These are phyloP conservation scores for Monilinia fructigena DNA, from an alignment of 2,329 filamentous ascomycete genomes.

Conservation along the genomic window DNA sequence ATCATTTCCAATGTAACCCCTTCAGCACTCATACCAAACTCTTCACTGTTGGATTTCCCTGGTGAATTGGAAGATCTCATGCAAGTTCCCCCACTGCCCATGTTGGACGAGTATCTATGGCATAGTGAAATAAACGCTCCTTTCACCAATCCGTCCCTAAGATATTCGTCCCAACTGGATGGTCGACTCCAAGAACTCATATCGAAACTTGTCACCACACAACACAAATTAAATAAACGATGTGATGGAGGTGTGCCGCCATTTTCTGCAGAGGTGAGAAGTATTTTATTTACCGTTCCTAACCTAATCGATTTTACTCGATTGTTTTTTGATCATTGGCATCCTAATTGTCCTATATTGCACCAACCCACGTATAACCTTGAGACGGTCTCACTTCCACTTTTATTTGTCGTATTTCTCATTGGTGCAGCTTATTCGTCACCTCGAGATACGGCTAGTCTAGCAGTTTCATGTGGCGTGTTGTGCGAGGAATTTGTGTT, in stretches of 20 bases:
- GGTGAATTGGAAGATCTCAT: not conserved
- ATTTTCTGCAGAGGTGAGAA: not conserved
- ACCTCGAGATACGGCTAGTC: slow-evolving; percentile 20
- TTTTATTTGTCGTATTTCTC: slow-evolving; percentile 24
- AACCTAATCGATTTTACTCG: slow-evolving; percentile 44
- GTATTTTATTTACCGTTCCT: slow-evolving; percentile 38
- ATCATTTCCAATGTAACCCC: not conserved
- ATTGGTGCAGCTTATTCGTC: slow-evolving; percentile 23
- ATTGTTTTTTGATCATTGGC: slow-evolving; percentile 31
- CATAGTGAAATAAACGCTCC: not conserved
- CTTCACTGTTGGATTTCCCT: not conserved
- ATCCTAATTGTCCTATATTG: slow-evolving; percentile 23
- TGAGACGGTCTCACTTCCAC: slow-evolving; percentile 20
- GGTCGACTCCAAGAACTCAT: slow-evolving; percentile 7
- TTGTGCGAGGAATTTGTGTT: slow-evolving; percentile 24
- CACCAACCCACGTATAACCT: slow-evolving; percentile 24
- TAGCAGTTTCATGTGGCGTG: slow-evolving; percentile 14
- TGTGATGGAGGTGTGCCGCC: not conserved
- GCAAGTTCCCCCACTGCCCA: not conserved
- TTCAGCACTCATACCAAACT: not conserved
- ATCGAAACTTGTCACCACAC: not conserved
- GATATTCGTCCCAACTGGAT: not conserved
- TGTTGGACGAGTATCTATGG: slow-evolving; percentile 12
- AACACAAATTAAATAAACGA: not conserved
- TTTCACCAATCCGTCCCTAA: not conserved